A percentile compares a stretch with the other conserved stretches of the same genome.
Evolutionary conservation across 371 early-diverging fungal genomes (phyloP).

Genomic region (Lichtheimia hyalospora): DNA sequence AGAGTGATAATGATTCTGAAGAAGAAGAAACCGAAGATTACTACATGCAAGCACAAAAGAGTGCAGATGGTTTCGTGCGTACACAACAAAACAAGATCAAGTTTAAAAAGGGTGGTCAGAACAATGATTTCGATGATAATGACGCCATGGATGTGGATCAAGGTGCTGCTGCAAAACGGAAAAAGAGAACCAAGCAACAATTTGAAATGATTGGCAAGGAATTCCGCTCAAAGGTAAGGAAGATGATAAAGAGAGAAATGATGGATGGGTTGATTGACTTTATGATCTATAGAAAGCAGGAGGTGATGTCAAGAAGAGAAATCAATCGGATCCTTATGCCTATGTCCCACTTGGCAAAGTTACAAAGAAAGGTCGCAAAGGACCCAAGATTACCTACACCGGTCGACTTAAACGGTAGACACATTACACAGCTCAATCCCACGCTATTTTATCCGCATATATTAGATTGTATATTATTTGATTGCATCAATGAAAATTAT

Average conservation of each 20-base stretch:
- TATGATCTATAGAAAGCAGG: slow-evolving; percentile 62
- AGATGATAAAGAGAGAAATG: not conserved
- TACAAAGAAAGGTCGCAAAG: slow-evolving; percentile 42
- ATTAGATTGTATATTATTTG: not conserved
- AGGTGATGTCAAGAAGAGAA: slow-evolving; percentile 91
- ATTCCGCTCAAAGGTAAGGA: slow-evolving; percentile 60
- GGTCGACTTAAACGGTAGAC: slow-evolving; percentile 44
- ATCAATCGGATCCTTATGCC: slow-evolving; percentile 91
- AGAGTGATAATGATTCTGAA: slow-evolving; percentile 38
- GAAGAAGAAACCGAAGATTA: slow-evolving; percentile 68
- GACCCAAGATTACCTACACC: slow-evolving; percentile 42
- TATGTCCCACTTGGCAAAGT: slow-evolving; percentile 85
- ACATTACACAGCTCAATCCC: not conserved
- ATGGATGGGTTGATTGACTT: not conserved
- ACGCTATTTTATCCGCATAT: not conserved
- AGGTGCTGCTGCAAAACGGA: slow-evolving; percentile 22
- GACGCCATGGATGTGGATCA: slow-evolving; percentile 60
- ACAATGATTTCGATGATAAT: slow-evolving; percentile 50
- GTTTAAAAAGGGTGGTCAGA: slow-evolving; percentile 74
- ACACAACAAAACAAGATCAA: slow-evolving; percentile 83
- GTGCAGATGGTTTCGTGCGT: slow-evolving; percentile 85
- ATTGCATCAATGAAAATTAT: not conserved
- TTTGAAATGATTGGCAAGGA: slow-evolving; percentile 54
- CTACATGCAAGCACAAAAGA: slow-evolving; percentile 79
- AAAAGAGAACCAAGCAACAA: slow-evolving; percentile 22